Percentiles rank a stretch among this genome's conserved stretches.
Evolutionary conservation across 1,139 yeast genomes (phyloP).

Genomic region (Geotrichum fermentans): DNA sequence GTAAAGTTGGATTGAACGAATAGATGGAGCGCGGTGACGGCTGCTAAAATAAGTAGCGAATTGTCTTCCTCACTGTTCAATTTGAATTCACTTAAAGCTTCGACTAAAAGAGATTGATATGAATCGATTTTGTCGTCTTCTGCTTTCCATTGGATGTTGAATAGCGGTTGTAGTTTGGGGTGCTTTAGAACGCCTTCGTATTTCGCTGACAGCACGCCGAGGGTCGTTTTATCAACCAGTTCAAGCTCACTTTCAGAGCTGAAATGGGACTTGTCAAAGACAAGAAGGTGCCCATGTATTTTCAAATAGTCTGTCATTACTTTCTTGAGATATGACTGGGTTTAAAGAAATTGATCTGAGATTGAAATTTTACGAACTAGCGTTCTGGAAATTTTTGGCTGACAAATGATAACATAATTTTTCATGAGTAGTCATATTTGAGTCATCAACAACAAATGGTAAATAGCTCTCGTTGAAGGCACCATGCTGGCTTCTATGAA

Average conservation of each 20-base stretch:
- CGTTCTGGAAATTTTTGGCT: neutral
- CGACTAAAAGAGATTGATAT: neutral
- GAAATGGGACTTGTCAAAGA: conserved; percentile 15
- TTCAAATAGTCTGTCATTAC: conserved; percentile 8
- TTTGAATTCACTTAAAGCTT: neutral
- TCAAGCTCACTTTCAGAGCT: neutral
- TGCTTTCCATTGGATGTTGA: conserved; percentile 3
- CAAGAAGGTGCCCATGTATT: conserved; percentile 15
- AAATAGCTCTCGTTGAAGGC: no score
- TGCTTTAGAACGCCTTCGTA: conserved; percentile 11
- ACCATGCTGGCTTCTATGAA: no score
- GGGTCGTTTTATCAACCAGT: conserved; percentile 1
- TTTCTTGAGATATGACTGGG: neutral
- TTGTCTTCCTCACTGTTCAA: conserved; percentile 8
- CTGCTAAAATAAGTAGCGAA: conserved; percentile 23
- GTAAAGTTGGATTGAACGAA: conserved; percentile 77
- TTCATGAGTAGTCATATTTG: no score
- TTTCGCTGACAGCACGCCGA: conserved; percentile 11
- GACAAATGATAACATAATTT: neutral
- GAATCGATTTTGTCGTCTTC: neutral
- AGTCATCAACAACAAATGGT: no score
- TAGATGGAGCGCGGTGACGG: conserved; percentile 51
- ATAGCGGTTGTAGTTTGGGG: conserved; percentile 10
- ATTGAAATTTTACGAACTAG: neutral
- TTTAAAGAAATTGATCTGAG: no score